Evolutionary conservation across 2,329 filamentous ascomycete genomes (phyloP).

Genomic region (Cytospora piceicola): DNA sequence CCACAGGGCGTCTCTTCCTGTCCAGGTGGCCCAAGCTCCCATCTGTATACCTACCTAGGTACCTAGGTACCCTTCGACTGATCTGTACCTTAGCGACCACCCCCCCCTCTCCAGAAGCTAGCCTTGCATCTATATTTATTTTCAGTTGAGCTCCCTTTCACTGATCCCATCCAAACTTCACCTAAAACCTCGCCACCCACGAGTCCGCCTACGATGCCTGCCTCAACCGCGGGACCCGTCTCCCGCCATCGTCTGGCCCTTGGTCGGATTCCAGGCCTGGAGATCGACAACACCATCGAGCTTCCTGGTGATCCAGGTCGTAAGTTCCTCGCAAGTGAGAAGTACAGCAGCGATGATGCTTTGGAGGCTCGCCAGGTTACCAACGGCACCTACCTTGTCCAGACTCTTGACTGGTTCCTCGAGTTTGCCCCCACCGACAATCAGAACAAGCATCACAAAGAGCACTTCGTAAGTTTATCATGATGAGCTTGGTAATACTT

Average conservation of each 20-base stretch:
- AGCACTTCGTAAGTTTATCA: not conserved
- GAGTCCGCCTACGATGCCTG: not conserved
- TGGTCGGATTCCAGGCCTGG: not conserved
- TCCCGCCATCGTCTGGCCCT: not conserved
- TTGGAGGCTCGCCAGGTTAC: not conserved
- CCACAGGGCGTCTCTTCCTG: no score
- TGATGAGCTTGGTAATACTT: not conserved
- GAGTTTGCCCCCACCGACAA: not conserved
- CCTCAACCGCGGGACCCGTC: not conserved
- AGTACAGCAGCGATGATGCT: not conserved
- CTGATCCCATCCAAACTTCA: not conserved
- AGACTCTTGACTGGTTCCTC: not conserved
- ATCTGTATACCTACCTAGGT: no score
- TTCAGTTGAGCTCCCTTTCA: no score
- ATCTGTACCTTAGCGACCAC: no score
- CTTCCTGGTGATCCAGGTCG: not conserved
- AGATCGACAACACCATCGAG: not conserved
- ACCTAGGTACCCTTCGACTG: no score
- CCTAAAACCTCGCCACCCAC: not conserved
- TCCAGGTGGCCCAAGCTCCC: no score
- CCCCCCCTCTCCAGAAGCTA: no score
- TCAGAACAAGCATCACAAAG: not conserved
- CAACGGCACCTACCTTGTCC: not conserved
- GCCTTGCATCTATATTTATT: no score
- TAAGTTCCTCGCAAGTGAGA: not conserved